Evolutionary conservation across 2,329 filamentous ascomycete species (phyloP).

Genomic region (Bipolaris victoriae): DNA sequence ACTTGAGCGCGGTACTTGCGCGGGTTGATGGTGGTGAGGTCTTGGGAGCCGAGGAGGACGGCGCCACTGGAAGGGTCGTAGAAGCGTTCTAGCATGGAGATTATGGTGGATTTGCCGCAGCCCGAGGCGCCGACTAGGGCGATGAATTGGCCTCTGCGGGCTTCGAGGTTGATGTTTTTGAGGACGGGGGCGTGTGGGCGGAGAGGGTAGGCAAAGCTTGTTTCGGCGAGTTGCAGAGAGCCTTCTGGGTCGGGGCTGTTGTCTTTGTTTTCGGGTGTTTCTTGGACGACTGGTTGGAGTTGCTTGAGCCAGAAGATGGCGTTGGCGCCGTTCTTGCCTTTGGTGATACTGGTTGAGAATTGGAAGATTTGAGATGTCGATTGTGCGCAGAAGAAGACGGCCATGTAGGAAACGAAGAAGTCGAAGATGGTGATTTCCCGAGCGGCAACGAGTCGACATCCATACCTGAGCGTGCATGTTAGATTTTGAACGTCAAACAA

Average conservation of each 20-base stretch:
- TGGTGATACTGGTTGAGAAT: slow-evolving; percentile 72
- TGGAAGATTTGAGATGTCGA: slow-evolving; percentile 9
- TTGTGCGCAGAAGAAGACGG: slow-evolving; percentile 43
- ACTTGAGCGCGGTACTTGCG: slow-evolving; percentile 67
- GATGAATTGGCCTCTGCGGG: slow-evolving; percentile 60
- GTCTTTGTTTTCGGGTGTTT: slow-evolving; percentile 26
- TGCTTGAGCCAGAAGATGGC: slow-evolving; percentile 51
- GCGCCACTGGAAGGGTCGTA: slow-evolving; percentile 79
- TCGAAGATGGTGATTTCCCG: slow-evolving; percentile 76
- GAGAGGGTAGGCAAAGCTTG: slow-evolving; percentile 93
- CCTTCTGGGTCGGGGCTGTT: slow-evolving; percentile 6
- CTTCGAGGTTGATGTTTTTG: slow-evolving; percentile 51
- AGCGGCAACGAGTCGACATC: slow-evolving; percentile 28
- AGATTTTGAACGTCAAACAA: background rate
- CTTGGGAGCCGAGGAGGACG: slow-evolving; percentile 70
- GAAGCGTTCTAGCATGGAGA: slow-evolving; percentile 89
- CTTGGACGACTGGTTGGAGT: slow-evolving; percentile 41
- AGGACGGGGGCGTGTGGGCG: slow-evolving; percentile 81
- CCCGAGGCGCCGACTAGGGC: slow-evolving; percentile 70
- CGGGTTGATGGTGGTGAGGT: slow-evolving; percentile 58
- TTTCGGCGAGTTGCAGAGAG: slow-evolving; percentile 61
- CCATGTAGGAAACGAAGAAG: slow-evolving; percentile 55
- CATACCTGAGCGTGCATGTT: slow-evolving; percentile 13
- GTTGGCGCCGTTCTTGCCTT: slow-evolving; percentile 79
- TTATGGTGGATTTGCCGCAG: slow-evolving; percentile 90